Conservation (phyloP, 1,284 basidiomycete genomes). For the Cutaneotrichosporon cutaneum region DNA sequence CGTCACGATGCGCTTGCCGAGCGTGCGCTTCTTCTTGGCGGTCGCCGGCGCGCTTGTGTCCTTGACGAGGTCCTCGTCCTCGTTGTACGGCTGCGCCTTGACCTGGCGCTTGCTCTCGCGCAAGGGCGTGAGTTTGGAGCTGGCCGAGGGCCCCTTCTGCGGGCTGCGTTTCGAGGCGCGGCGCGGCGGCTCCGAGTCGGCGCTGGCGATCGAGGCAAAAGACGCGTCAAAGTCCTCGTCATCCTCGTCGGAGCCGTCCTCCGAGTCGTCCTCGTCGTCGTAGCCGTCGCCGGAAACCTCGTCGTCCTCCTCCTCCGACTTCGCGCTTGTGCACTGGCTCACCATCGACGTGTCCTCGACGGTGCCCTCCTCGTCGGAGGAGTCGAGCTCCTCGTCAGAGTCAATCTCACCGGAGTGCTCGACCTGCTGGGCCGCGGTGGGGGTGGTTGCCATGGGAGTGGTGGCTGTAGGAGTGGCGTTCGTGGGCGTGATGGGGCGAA, state of each 20-base stretch:
- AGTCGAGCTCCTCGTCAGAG: conserved; percentile 31
- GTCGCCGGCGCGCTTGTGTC: conserved; percentile 49
- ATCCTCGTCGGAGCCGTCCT: conserved; percentile 31
- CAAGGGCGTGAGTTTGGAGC: conserved; percentile 19
- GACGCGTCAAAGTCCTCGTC: conserved; percentile 43
- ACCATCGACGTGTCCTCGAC: conserved; percentile 33
- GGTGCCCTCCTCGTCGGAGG: conserved; percentile 40
- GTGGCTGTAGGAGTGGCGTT: conserved; percentile 3
- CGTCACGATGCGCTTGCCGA: conserved; percentile 54
- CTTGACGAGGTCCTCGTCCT: conserved; percentile 32
- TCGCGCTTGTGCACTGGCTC: neutral
- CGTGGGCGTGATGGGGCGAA: conserved; percentile 1
- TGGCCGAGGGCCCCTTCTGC: conserved; percentile 10
- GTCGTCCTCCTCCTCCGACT: conserved; percentile 21
- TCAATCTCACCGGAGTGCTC: conserved; percentile 11
- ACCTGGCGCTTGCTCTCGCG: conserved; percentile 33
- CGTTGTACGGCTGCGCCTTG: conserved; percentile 19
- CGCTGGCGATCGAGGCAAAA: conserved; percentile 23
- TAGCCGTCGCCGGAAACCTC: conserved; percentile 19
- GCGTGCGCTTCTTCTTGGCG: conserved; percentile 55
- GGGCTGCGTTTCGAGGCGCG: conserved; percentile 23
- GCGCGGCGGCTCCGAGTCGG: conserved; percentile 26
- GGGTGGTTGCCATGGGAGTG: neutral
- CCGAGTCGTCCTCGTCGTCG: conserved; percentile 13
- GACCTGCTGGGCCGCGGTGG: neutral